Percentiles rank a stretch among this genome's conserved stretches.
Conservation (phyloP, 257 asterid species). For the Rhazya stricta region DNA sequence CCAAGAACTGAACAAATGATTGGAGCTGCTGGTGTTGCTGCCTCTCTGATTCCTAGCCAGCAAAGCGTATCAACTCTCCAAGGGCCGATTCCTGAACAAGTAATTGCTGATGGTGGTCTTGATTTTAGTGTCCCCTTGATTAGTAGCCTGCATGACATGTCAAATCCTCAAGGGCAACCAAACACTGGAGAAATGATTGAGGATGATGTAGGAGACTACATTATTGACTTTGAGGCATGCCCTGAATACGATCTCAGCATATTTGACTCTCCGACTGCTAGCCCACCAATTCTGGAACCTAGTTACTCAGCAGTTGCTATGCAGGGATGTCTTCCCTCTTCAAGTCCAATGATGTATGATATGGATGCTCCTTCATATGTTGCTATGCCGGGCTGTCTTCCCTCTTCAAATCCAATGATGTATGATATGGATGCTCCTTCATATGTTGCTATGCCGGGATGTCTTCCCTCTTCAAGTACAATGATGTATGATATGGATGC, state of each 20-base stretch:
- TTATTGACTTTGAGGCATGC: background rate
- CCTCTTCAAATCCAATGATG: background rate
- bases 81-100: background rate
- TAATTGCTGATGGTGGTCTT: background rate
- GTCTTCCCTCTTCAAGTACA: background rate
- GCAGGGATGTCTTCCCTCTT: background rate
- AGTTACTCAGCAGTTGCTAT: background rate
- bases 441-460: background rate
- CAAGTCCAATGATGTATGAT: background rate
- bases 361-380: background rate
- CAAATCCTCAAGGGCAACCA: background rate
- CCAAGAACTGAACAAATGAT: slow-evolving; percentile 1
- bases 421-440: background rate
- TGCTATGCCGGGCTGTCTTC: background rate
- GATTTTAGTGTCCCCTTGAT: background rate
- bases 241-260: background rate
- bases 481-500: background rate
- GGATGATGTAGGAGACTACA: background rate
- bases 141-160: background rate
- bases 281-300: background rate
- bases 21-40: background rate
- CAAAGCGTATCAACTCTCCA: slow-evolving; percentile 1
- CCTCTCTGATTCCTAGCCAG: background rate
- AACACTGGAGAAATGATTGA: background rate
- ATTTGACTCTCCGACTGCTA: background rate